Percentiles rank a stretch among this genome's conserved stretches.
These are phyloP conservation scores for Talaromyces sp. DNA, from an alignment of 2,329 filamentous ascomycete genomes.

Conservation along the genomic window DNA sequence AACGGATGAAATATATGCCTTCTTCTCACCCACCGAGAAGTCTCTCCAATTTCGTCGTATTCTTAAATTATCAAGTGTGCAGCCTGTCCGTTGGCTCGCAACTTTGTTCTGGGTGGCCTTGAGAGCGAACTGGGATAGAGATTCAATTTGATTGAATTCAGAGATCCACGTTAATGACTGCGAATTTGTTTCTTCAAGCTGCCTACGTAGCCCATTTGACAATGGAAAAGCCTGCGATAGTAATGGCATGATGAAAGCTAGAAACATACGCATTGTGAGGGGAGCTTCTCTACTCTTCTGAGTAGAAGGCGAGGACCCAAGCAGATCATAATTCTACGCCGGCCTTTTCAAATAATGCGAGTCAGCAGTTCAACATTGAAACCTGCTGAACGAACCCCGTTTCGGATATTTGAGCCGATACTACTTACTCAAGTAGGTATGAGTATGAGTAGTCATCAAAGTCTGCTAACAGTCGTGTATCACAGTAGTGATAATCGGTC, in stretches of 20 bases:
- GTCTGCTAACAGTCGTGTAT: not conserved
- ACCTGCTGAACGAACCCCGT: no score
- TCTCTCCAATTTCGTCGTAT: constrained; percentile 32
- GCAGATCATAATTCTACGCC: no score
- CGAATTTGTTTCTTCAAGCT: not conserved
- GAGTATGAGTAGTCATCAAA: no score
- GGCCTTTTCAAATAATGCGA: no score
- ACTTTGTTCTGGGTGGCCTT: constrained; percentile 11
- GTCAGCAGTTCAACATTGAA: no score
- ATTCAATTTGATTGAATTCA: constrained; percentile 15
- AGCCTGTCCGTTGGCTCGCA: constrained; percentile 1
- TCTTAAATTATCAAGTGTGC: constrained; percentile 18
- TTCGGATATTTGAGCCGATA: no score
- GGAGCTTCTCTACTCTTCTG: no score
- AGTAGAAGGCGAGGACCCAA: no score
- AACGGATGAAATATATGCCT: constrained; percentile 50
- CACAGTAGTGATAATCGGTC: not conserved
- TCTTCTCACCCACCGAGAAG: constrained; percentile 37
- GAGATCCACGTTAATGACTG: not conserved
- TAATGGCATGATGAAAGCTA: not conserved
- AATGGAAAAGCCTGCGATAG: not conserved
- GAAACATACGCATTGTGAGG: no score
- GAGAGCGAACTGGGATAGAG: constrained; percentile 18
- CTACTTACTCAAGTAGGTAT: no score
- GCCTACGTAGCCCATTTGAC: not conserved